Evolutionary conservation across 2,329 filamentous ascomycete genomes (phyloP), one percentile per base, ranked within the genome.

Genomic region (Sarocladium kiliense): DNA sequence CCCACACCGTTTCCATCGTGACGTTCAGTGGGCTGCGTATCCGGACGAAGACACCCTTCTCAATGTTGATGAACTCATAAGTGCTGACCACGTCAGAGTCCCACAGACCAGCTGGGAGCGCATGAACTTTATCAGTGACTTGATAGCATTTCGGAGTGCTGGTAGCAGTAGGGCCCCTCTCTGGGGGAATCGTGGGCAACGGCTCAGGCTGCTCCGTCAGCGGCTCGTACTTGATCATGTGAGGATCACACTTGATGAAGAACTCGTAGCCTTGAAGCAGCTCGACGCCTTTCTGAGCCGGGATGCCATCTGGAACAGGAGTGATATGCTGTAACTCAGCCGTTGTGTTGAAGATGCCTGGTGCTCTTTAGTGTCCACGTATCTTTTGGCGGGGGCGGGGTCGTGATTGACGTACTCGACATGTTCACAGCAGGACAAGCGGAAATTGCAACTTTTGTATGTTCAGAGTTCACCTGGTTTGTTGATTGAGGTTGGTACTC

Each of bases 81-180:
- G 65, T 74, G 68, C 78, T 81, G 54, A 77, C 71, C 6, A 82
- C 76, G 49, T 77, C 75, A 53, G 72, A 76, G 62, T 79, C 78
- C 78, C 78, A 82, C 26, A 83, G 69, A 2, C 79, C 78, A 14
- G 77, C 77, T 3, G 79, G 79, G 23, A 82, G 68, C 36, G 77
- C 71, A 60, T 81, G 77, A 7, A 81, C 71, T 36, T 72, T 68
- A 58, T 79, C 77, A 6, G 72, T 77, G 23, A 82, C 77, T 30
- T 71, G 68, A 66, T 77, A 82, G 58, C 71, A 68, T 49, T 65
- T 63, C n/a, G 68, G 66, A 37, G 65, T 59, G 18, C 60, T 62
- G 26, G 65, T 56, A 23, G 65, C 61, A 18, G 55, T 23, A n/a
- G 14, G 49, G 7, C 19, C 32, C 30, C 65, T 60, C 16, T 63